These are phyloP conservation scores for Solanum ossicruentum DNA, from an alignment of 257 asterid species.

Conservation along the genomic window DNA sequence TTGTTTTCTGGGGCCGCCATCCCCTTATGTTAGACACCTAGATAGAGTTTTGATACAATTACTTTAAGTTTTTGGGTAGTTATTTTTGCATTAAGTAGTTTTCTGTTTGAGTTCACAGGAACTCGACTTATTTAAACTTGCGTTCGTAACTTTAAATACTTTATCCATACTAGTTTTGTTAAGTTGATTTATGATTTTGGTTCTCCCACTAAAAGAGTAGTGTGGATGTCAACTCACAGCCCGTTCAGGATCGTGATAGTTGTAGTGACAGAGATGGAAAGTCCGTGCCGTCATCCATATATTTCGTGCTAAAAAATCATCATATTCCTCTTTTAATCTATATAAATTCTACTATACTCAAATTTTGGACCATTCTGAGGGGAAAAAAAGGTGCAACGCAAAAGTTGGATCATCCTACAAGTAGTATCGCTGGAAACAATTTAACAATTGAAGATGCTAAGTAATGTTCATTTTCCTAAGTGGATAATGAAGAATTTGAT, in stretches of 20 bases:
- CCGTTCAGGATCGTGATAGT: not conserved
- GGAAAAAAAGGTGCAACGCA: slow-evolving; percentile 25
- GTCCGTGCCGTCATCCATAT: slow-evolving; percentile 6
- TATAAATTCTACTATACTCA: slow-evolving; percentile 50
- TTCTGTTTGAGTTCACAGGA: too few relatives aligned
- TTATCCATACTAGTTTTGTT: too few relatives aligned
- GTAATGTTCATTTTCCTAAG: not conserved
- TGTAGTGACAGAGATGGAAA: not conserved
- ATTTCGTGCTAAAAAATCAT: slow-evolving; percentile 17
- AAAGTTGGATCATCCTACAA: not conserved
- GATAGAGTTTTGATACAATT: too few relatives aligned
- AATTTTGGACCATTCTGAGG: slow-evolving; percentile 80
- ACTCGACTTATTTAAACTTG: too few relatives aligned
- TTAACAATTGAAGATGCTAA: not conserved
- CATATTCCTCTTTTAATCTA: slow-evolving; percentile 17
- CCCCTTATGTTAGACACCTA: too few relatives aligned
- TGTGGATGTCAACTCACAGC: too few relatives aligned
- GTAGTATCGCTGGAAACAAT: not conserved
- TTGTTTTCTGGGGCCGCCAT: too few relatives aligned
- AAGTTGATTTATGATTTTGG: too few relatives aligned
- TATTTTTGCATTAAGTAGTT: too few relatives aligned
- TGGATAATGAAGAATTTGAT: slow-evolving; percentile 7
- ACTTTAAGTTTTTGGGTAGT: too few relatives aligned
- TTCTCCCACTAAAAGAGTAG: too few relatives aligned
- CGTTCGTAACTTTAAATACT: too few relatives aligned